Percentiles rank a stretch among this genome's conserved stretches.
phyloP scores from a whole-genome alignment of 371 early-diverging fungal species.

The Mortierella sp. region DNA sequence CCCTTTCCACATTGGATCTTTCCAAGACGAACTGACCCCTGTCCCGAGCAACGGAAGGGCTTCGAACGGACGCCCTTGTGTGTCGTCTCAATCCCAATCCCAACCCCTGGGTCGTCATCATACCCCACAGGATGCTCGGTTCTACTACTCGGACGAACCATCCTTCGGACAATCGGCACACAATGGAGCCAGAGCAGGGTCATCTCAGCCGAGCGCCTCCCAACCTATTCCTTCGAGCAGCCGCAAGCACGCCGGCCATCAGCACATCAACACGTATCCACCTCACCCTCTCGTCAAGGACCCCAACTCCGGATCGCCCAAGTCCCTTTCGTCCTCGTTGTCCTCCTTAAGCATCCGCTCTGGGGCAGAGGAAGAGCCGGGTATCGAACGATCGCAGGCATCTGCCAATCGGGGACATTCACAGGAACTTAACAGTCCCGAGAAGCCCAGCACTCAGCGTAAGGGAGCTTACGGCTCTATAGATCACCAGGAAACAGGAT shows the following conservation, averaged over 20 bases:
- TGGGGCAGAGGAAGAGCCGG: slow-evolving; percentile 30
- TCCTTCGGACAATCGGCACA: slow-evolving; percentile 29
- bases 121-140: slow-evolving; percentile 46
- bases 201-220: background rate
- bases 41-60: background rate
- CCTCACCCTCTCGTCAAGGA: slow-evolving; percentile 37
- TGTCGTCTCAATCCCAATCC: background rate
- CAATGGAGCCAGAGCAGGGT: slow-evolving; percentile 18
- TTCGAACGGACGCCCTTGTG: background rate
- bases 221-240: background rate
- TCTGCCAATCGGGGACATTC: slow-evolving; percentile 26
- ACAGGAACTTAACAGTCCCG: slow-evolving; percentile 7
- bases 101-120: slow-evolving; percentile 27
- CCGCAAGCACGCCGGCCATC: background rate
- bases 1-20: slow-evolving; percentile 31
- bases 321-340: slow-evolving; percentile 26
- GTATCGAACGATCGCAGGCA: slow-evolving; percentile 30
- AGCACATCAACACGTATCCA: slow-evolving; percentile 11
- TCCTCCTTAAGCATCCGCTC: slow-evolving; percentile 26
- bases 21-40: slow-evolving; percentile 26
- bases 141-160: slow-evolving; percentile 35
- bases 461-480: background rate
- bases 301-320: slow-evolving; percentile 22
- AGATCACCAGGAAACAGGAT: background rate
- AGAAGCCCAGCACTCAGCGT: background rate